phyloP scores from a whole-genome alignment of 1,284 basidiomycete species.

The Cutaneotrichosporon curvatum region DNA sequence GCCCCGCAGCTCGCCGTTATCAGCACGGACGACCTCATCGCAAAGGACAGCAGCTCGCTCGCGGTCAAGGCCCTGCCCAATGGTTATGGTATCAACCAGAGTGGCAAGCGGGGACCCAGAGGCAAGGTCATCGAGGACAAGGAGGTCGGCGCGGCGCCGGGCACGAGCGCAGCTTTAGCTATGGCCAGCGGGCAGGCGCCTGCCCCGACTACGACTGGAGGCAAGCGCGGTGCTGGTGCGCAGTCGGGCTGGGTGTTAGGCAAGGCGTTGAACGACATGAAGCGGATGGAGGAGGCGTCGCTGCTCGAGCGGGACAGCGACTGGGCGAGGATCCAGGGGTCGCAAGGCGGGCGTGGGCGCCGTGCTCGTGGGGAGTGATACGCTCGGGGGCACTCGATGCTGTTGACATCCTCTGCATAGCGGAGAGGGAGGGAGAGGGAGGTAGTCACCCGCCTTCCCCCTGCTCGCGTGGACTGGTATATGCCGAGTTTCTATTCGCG shows the following conservation, averaged over 20 bases:
- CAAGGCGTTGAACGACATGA: conserved; percentile 42
- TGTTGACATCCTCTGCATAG: too few relatives aligned
- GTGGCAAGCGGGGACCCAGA: conserved; percentile 35
- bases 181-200: conserved; percentile 29
- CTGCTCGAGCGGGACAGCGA: conserved; percentile 43
- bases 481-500: too few relatives aligned
- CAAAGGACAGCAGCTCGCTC: conserved; percentile 36
- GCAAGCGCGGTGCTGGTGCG: conserved; percentile 31
- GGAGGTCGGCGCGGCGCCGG: conserved; percentile 29
- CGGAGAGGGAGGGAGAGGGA: too few relatives aligned
- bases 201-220: conserved; percentile 16
- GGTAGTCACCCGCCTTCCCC: too few relatives aligned
- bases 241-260: conserved; percentile 38
- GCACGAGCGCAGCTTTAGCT: conserved; percentile 33
- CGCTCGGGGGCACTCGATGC: too few relatives aligned
- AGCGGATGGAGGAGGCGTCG: conserved; percentile 41
- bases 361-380: conserved; percentile 36
- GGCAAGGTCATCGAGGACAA: conserved; percentile 30
- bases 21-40: conserved; percentile 41
- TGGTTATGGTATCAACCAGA: conserved; percentile 21
- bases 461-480: too few relatives aligned
- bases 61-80: conserved; percentile 33
- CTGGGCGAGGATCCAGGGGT: conserved; percentile 44
- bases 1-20: conserved; percentile 37
- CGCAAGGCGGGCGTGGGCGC: conserved; percentile 27